Conservation (phyloP, 371 early-diverging fungal species). For the Rhizopus arrhizus region DNA sequence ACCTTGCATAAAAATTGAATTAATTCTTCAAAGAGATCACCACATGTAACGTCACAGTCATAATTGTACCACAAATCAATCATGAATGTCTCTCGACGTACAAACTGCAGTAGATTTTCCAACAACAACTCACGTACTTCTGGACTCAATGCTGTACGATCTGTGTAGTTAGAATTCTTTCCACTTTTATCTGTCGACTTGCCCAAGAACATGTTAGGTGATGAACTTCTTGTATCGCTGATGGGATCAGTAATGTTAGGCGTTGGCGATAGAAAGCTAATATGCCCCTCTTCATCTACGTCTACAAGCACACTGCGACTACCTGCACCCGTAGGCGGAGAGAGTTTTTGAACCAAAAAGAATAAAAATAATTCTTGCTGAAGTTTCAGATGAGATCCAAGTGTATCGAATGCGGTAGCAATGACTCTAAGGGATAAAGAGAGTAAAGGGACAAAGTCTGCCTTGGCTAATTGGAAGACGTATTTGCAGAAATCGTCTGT, state of each 20-base stretch:
- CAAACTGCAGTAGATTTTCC: constrained; percentile 77
- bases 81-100: constrained; percentile 74
- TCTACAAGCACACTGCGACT: constrained; percentile 38
- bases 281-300: constrained; percentile 47
- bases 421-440: constrained; percentile 66
- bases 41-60: constrained; percentile 82
- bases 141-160: constrained; percentile 58
- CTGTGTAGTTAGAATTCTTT: constrained; percentile 31
- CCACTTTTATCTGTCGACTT: constrained; percentile 31
- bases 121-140: constrained; percentile 84
- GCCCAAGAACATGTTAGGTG: constrained; percentile 46
- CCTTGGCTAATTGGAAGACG: constrained; percentile 76
- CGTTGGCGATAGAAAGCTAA: constrained; percentile 25
- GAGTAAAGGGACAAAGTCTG: constrained; percentile 64
- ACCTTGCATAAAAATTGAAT: constrained; percentile 73
- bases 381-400: constrained; percentile 67
- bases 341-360: constrained; percentile 71
- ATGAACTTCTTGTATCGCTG: constrained; percentile 41
- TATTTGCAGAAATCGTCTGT: constrained; percentile 85
- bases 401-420: constrained; percentile 75
- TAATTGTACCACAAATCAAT: constrained; percentile 92
- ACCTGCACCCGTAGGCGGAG: constrained; percentile 47
- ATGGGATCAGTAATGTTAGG: constrained; percentile 10
- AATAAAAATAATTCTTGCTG: constrained; percentile 83
- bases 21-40: constrained; percentile 86